Base-by-base conservation (phyloP, 202 grass and related monocot genomes). In the Digitaria exilis region DNA sequence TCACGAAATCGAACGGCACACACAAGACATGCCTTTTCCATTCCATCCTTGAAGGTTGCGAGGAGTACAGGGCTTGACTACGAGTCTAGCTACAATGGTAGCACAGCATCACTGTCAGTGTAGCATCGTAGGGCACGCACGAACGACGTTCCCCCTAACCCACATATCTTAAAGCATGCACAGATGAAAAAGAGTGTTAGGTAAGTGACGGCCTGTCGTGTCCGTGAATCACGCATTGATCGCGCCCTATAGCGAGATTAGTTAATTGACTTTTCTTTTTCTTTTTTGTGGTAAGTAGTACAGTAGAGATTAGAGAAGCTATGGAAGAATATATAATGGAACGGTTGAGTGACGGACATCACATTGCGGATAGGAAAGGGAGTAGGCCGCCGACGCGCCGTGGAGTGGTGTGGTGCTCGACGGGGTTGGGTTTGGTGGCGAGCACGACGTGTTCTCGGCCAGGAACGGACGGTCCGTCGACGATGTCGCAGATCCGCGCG, bases 181-280 rank as follows among this genome's bases (percentile, higher is more conserved):
- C 65, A 44, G 4, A 60, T 60, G 14, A 22, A 65, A 66, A 43
- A 65, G 41, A 44, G 41, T 45, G 56, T n/a, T 55, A 16, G 50
- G 71, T 74, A 55, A 30, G 70, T n/a, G 52, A 17, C 21, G 22
- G 56, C 24, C 54, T 43, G 34, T 44, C 37, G 73, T 18, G 22
- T 6, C 14, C 77, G 48, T 10, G 48, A 41, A 75, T 57, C 34
- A 5, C 7, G 34, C 51, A 58, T 15, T 22, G 52, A 42, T 58
- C 32, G 39, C n/a, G 52, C n/a, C 52, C 4, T 7, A 10, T 18
- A 16, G 52, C n/a, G 52, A 59, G 52, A 21, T 75, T 58, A 3
- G 31, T 26, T 58, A 75, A n/a, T 58, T 10, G 73, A 75, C 51
- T 15, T 75, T 75, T 57, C 9, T n/a, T n/a, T n/a, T n/a, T n/a